Evolutionary conservation across 2,329 filamentous ascomycete genomes (phyloP), one percentile per base, ranked within the genome.

Genomic region (Simplicillium sp.): DNA sequence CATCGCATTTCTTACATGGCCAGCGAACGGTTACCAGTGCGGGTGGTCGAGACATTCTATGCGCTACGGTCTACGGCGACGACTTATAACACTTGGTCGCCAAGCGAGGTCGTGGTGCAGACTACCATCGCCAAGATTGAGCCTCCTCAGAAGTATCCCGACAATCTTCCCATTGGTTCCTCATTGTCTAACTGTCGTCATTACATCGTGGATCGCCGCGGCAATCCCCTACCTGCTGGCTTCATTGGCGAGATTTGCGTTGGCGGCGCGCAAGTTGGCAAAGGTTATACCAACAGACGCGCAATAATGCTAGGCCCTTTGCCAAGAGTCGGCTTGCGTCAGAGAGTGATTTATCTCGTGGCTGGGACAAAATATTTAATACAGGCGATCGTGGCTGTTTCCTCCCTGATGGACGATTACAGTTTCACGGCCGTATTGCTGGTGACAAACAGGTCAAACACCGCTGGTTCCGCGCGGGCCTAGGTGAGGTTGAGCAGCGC

Each of bases 381-480:
- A 70, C 66, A 0, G 67, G 68, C 5, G 68, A 71, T 45, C 41
- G 50, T 2, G 65, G 57, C 3, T 57, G 54, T 13, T 61, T 61
- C 48, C 54, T 48, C 2, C 38, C 50, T 0, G 53, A 57, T 29
- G 65, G 64, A 0, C 51, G 64, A n/a, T 38, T 71, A 2, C 46
- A 57, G 3, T 58, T 59, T 29, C 44, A 61, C 4, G 63, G 66
- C 2, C 59, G 69, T 3, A 52, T 58, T 2, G 48, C 48, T 0
- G 59, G 56, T 3, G 68, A 71, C 50, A 56, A 60, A 6, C 60
- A 68, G 39, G 48, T 55, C 47, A 57, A 57, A 42, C 46, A 54
- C 5, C 49, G 51, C 4, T 53, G 52, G 1, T 47, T 61, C 44
- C 59, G 66, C 3, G 41, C 65, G 8, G 62, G 68, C 38, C 51